Base-by-base conservation (phyloP, 1,139 yeast genomes). In the Geotrichum citri-aurantii region DNA sequence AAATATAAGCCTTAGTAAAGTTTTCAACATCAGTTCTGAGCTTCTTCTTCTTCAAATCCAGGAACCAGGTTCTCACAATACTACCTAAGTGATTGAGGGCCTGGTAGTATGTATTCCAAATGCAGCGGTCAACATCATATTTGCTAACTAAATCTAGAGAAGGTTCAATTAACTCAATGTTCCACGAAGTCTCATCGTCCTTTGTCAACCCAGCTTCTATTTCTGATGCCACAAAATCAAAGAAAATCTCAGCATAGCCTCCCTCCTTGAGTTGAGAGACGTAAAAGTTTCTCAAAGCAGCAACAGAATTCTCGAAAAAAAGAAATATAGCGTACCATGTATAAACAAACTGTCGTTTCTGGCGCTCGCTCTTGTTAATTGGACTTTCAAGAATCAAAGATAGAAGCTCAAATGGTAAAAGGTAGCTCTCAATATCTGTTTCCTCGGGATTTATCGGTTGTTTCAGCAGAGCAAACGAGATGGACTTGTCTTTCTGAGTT, bases 41-140 rank as follows among this genome's bases (percentile, higher is more conserved):
- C 63, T 82, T 86, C 55, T 80, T 77, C 67, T 84, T 83, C 57
- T 86, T 76, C 31, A 85, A 74, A 11, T 81, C 81, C 60, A 82
- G 77, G 73, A 79, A 90, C 97, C 97, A 91, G 10, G 75, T 72
- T 66, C 87, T 88, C 1, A 84, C 83, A 51, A 80, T 75, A 0
- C 93, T 82, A 0, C 95, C 95, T 54, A 86, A 77, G 65, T 80
- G 77, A 58, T 78, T 76, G 68, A 88, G 79, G 1, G 84, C 69
- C 57, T 79, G 75, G 70, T 80, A 89, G 67, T 81, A 81, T 52
- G 87, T 69, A 66, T 86, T 84, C 19, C 58, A 58, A 24, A 55
- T 26, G 24, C 58, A 52, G n/a, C 57, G 42, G 5, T 54, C 58
- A 42, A 54, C 17, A 14, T 59, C 59, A 33, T 54, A 26, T 5